phyloP scores from a whole-genome alignment of 2,329 filamentous ascomycete genomes.

The Paradendryphiella salina region DNA sequence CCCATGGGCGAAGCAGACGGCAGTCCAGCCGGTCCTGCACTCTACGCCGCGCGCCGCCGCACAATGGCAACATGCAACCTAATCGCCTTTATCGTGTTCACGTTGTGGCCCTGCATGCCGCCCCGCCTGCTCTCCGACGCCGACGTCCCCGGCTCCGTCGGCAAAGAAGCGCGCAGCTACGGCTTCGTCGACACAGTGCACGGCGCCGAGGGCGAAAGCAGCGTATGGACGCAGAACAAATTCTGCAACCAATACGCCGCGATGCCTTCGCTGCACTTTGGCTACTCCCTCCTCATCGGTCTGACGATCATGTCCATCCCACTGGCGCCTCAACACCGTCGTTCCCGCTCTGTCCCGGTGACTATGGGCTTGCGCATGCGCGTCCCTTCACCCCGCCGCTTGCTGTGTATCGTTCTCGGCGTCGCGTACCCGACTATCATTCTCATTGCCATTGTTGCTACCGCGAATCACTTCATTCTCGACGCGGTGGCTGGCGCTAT shows the following conservation, averaged over 20 bases:
- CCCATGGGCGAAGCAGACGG: constrained; percentile 34
- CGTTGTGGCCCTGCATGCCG: constrained; percentile 64
- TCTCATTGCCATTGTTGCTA: constrained; percentile 68
- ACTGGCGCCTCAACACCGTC: constrained; percentile 58
- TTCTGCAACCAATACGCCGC: constrained; percentile 80
- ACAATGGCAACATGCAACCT: constrained; percentile 64
- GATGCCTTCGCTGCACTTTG: constrained; percentile 76
- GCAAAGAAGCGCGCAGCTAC: constrained; percentile 62
- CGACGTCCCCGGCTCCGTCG: constrained; percentile 58
- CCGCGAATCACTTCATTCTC: constrained; percentile 72
- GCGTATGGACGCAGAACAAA: constrained; percentile 71
- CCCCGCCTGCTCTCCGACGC: constrained; percentile 60
- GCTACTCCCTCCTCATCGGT: constrained; percentile 73
- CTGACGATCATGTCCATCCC: constrained; percentile 70
- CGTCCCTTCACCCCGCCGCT: constrained; percentile 56
- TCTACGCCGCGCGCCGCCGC: constrained; percentile 60
- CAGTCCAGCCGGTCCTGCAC: constrained; percentile 53
- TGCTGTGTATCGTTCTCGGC: constrained; percentile 56
- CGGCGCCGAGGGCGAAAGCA: constrained; percentile 61
- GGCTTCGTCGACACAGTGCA: constrained; percentile 65
- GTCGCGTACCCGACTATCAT: constrained; percentile 68
- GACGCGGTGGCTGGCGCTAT: constrained; percentile 70
- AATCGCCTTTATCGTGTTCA: constrained; percentile 63
- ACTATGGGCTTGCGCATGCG: constrained; percentile 40
- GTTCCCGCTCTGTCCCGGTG: constrained; percentile 42